These are phyloP conservation scores for Aegle marmelos DNA, from an alignment of 345 rosid species.

Conservation along the genomic window DNA sequence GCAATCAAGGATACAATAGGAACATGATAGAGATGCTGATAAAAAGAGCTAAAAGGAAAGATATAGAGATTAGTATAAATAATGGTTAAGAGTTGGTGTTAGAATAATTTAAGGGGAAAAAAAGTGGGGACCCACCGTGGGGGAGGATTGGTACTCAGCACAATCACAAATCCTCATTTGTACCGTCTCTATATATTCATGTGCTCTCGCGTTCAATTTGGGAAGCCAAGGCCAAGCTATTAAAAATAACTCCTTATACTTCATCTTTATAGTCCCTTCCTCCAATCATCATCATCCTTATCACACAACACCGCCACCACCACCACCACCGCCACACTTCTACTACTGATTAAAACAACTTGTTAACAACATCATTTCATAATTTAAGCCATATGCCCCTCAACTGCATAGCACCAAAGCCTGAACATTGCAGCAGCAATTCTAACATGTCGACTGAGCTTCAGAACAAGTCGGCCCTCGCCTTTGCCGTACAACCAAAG, in stretches of 20 bases:
- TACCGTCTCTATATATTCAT: slow-evolving; percentile 42
- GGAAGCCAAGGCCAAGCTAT: slow-evolving; percentile 42
- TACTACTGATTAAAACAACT: no score
- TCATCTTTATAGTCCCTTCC: slow-evolving; percentile 16
- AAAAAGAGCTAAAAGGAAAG: slow-evolving; percentile 7
- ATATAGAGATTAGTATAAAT: slow-evolving; percentile 11
- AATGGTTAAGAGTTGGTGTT: slow-evolving; percentile 26
- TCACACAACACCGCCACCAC: slow-evolving; percentile 2
- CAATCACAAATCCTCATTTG: slow-evolving; percentile 19
- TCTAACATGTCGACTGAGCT: slow-evolving; percentile 23
- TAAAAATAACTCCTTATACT: slow-evolving; percentile 28
- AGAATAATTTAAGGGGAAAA: slow-evolving; percentile 28
- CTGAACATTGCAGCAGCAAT: slow-evolving; percentile 37
- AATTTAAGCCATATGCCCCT: slow-evolving; percentile 39
- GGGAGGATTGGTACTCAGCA: slow-evolving; percentile 18
- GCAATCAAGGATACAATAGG: slow-evolving; percentile 4
- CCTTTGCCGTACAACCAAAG: slow-evolving; percentile 37
- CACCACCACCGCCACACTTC: background rate
- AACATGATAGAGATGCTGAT: slow-evolving; percentile 10
- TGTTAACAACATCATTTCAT: slow-evolving; percentile 4
- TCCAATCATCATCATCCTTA: background rate
- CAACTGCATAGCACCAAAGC: slow-evolving; percentile 55
- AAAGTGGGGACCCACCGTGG: slow-evolving; percentile 45
- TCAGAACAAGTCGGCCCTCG: slow-evolving; percentile 35
- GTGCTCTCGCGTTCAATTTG: slow-evolving; percentile 49